These are phyloP conservation scores for Colletotrichum liaoningense DNA, from an alignment of 2,329 filamentous ascomycete species.

Conservation along the genomic window DNA sequence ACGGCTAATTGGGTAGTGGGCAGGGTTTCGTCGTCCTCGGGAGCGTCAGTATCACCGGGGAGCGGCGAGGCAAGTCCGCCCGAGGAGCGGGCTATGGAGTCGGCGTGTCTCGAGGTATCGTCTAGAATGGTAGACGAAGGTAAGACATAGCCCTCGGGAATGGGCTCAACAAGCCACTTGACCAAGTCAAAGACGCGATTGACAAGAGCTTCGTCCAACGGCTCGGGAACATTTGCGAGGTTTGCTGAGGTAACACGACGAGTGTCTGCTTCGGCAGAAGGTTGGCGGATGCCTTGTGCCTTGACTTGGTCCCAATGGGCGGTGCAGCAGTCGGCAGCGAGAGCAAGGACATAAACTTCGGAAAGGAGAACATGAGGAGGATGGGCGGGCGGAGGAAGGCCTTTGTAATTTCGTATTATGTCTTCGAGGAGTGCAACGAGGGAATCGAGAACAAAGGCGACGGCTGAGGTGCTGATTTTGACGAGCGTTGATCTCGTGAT, in stretches of 20 bases:
- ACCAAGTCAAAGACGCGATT: slow-evolving; percentile 66
- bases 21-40: slow-evolving; percentile 47
- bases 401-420: slow-evolving; percentile 64
- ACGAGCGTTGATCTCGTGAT: slow-evolving; percentile 72
- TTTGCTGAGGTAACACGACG: slow-evolving; percentile 34
- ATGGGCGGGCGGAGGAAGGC: slow-evolving; percentile 56
- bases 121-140: slow-evolving; percentile 69
- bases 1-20: slow-evolving; percentile 51
- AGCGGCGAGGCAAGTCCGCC: slow-evolving; percentile 37
- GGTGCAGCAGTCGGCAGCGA: slow-evolving; percentile 74
- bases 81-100: slow-evolving; percentile 11
- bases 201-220: slow-evolving; percentile 63
- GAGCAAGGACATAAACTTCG: slow-evolving; percentile 72
- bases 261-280: slow-evolving; percentile 32
- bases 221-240: slow-evolving; percentile 44
- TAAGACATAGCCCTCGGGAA: slow-evolving; percentile 67
- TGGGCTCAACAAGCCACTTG: slow-evolving; percentile 67
- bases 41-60: slow-evolving; percentile 42
- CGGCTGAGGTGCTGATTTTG: slow-evolving; percentile 66
- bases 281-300: slow-evolving; percentile 32
- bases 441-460: slow-evolving; percentile 66
- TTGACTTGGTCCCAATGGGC: slow-evolving; percentile 67
- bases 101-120: slow-evolving; percentile 52
- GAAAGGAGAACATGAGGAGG: slow-evolving; percentile 72
- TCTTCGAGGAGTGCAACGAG: slow-evolving; percentile 70